phyloP scores from a whole-genome alignment of 495 filamentous ascomycete species.

The Achaetomiella virescens region DNA sequence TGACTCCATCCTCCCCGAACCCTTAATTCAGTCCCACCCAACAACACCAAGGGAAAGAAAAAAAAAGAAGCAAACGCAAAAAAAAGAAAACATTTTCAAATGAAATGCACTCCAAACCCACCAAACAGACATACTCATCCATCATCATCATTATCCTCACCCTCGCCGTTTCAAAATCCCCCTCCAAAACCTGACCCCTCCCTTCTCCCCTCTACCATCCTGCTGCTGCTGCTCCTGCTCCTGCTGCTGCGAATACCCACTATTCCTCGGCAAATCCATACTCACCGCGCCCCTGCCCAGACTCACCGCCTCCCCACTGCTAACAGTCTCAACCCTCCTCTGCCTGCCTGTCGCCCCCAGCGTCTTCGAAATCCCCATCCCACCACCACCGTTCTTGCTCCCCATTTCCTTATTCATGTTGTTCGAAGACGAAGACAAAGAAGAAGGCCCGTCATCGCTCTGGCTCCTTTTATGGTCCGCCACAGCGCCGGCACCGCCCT shows the following conservation, averaged over 20 bases:
- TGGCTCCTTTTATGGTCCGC: slow-evolving; percentile 14
- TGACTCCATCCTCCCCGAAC: no score
- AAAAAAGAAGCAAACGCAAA: neutral
- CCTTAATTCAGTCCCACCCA: neutral
- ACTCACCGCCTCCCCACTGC: neutral
- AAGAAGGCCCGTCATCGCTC: slow-evolving; percentile 11
- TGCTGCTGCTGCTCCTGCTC: neutral
- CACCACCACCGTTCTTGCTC: neutral
- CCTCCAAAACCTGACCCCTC: neutral
- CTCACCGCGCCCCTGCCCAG: neutral
- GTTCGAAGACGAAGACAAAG: neutral
- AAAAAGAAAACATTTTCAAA: neutral
- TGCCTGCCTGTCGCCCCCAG: neutral
- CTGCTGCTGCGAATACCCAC: neutral
- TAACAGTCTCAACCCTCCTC: neutral
- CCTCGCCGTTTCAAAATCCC: no score
- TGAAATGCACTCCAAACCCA: no score
- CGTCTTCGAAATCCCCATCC: neutral
- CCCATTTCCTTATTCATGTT: no score
- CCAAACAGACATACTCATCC: no score
- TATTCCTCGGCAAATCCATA: slow-evolving; percentile 7
- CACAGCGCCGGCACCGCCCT: neutral
- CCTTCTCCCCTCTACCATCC: neutral
- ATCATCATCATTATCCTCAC: no score
- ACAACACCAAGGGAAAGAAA: neutral